Percentiles rank a stretch among this genome's conserved stretches.
These are phyloP conservation scores for Cercospora nicotianae DNA, from an alignment of 2,329 filamentous ascomycete genomes.

Conservation along the genomic window DNA sequence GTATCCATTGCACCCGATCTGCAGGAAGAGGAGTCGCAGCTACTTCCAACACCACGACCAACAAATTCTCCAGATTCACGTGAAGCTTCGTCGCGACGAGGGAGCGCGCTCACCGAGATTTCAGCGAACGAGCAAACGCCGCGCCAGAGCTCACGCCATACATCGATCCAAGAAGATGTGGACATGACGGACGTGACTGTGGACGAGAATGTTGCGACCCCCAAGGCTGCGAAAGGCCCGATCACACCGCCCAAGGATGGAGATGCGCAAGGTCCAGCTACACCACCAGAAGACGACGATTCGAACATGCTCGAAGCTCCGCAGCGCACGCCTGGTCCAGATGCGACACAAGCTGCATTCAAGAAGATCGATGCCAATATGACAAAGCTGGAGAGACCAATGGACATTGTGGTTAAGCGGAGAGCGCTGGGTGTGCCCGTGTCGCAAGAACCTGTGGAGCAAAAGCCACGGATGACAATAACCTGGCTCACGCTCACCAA, in stretches of 20 bases:
- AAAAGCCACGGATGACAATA: constrained; percentile 87
- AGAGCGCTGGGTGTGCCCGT: constrained; percentile 65
- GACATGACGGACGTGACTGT: constrained; percentile 29
- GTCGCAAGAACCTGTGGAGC: constrained; percentile 70
- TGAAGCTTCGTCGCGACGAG: constrained; percentile 41
- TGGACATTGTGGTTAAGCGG: constrained; percentile 91
- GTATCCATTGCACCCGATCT: constrained; percentile 42
- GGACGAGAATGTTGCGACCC: constrained; percentile 19
- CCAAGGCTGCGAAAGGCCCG: constrained; percentile 15
- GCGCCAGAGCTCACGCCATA: constrained; percentile 27
- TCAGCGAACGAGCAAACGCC: constrained; percentile 63
- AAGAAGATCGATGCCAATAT: constrained; percentile 75
- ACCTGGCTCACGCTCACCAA: constrained; percentile 90
- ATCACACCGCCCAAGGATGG: constrained; percentile 7
- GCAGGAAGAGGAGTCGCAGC: constrained; percentile 36
- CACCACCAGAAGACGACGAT: constrained; percentile 19
- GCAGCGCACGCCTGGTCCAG: constrained; percentile 16
- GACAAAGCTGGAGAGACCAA: constrained; percentile 78
- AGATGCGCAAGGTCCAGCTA: background rate
- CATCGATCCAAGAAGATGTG: constrained; percentile 23
- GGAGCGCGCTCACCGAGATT: constrained; percentile 65
- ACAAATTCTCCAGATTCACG: constrained; percentile 40
- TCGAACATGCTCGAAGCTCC: constrained; percentile 24
- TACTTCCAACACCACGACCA: constrained; percentile 53
- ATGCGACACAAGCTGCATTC: constrained; percentile 43